Conservation (phyloP, 805 yeast genomes). For the Candida berthetii region DNA sequence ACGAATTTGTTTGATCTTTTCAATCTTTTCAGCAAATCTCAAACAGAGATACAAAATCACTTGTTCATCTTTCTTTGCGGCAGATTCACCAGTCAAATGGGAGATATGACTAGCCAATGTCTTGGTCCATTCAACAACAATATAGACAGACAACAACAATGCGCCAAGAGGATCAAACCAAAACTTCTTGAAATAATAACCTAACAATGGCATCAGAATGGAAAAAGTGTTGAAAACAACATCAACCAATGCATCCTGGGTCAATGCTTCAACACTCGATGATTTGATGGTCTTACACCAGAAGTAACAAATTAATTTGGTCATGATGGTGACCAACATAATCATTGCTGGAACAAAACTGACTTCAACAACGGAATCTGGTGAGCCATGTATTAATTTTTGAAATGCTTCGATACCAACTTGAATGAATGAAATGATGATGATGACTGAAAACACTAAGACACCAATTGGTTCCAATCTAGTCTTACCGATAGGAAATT, state of each 20-base stretch:
- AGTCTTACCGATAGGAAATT: conserved; percentile 66
- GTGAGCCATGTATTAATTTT: conserved; percentile 31
- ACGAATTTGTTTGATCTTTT: conserved; percentile 56
- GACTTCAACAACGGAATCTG: conserved; percentile 37
- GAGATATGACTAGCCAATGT: conserved; percentile 69
- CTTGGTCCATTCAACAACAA: conserved; percentile 55
- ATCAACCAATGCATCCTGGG: conserved; percentile 80
- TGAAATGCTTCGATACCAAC: conserved; percentile 61
- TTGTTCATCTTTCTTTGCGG: conserved; percentile 54
- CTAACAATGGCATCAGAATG: conserved; percentile 60
- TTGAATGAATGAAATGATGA: conserved; percentile 65
- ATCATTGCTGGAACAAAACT: conserved; percentile 46
- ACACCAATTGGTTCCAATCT: conserved; percentile 78
- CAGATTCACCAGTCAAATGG: conserved; percentile 71
- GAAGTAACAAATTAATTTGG: conserved; percentile 54
- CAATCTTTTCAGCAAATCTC: conserved; percentile 63
- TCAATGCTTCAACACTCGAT: conserved; percentile 68
- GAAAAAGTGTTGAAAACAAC: conserved; percentile 69
- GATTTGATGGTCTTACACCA: conserved; percentile 59
- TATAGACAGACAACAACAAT: conserved; percentile 50
- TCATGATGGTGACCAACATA: conserved; percentile 57
- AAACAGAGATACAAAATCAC: conserved; percentile 60
- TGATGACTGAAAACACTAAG: conserved; percentile 63
- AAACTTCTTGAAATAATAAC: conserved; percentile 47
- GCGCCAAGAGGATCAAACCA: conserved; percentile 81